Conservation (phyloP, 2,329 filamentous ascomycete species). For the Myrmaecium sp. region DNA sequence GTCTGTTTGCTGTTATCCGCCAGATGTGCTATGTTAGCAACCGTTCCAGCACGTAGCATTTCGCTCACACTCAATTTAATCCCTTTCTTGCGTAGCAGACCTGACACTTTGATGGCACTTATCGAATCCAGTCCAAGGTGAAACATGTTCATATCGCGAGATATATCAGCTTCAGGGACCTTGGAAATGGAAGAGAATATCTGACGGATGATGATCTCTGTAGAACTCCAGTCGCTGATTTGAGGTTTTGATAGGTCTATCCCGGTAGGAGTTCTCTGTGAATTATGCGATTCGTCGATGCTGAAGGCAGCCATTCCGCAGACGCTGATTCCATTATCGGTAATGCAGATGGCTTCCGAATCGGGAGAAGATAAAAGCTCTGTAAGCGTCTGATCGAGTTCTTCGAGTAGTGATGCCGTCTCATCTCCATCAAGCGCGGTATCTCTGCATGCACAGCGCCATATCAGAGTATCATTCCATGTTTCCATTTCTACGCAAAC, state of each 20-base stretch:
- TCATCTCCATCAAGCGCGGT: conserved; percentile 32
- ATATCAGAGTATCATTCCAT: conserved; percentile 37
- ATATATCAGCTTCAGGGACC: conserved; percentile 40
- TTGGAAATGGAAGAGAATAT: conserved; percentile 41
- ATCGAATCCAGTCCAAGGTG: conserved; percentile 84
- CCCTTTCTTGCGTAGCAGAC: conserved; percentile 46
- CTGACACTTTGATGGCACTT: conserved; percentile 68
- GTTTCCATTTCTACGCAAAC: conserved; percentile 69
- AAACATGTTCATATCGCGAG: conserved; percentile 50
- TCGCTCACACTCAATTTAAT: conserved; percentile 52
- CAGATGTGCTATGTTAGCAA: conserved; percentile 43
- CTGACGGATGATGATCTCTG: conserved; percentile 25
- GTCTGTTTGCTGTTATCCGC: conserved; percentile 8
- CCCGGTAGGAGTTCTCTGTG: not conserved
- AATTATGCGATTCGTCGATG: conserved; percentile 1
- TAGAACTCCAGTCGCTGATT: conserved; percentile 12
- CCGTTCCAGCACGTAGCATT: conserved; percentile 48
- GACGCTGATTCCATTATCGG: conserved; percentile 37
- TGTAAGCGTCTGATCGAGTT: conserved; percentile 42
- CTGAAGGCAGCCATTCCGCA: conserved; percentile 42
- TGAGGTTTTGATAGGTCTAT: conserved; percentile 1
- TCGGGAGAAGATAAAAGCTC: conserved; percentile 36
- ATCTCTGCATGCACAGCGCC: conserved; percentile 56
- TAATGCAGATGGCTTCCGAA: conserved; percentile 37
- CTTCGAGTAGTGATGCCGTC: conserved; percentile 34